phyloP scores from a whole-genome alignment of 2,329 filamentous ascomycete species.

The Claviceps digitariae region DNA sequence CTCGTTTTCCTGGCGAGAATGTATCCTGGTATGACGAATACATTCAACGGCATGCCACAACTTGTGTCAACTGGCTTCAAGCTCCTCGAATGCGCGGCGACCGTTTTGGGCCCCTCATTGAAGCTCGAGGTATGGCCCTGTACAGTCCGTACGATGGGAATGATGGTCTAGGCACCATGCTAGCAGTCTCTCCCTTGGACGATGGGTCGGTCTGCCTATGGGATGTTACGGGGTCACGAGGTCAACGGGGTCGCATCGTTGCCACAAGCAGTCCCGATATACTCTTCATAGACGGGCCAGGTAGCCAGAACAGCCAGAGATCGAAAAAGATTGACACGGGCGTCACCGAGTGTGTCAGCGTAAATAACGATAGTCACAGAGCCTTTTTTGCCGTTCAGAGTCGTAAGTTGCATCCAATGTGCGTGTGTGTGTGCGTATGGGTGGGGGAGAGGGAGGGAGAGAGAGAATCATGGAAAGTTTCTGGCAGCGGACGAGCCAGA shows the following conservation, averaged over 20 bases:
- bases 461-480: background rate
- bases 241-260: slow-evolving; percentile 46
- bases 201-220: slow-evolving; percentile 82
- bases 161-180: slow-evolving; percentile 26
- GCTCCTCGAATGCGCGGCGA: slow-evolving; percentile 35
- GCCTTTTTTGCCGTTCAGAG: slow-evolving; percentile 74
- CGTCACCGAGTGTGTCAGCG: slow-evolving; percentile 69
- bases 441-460: background rate
- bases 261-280: slow-evolving; percentile 53
- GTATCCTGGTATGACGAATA: slow-evolving; percentile 84
- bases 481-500: background rate
- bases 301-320: slow-evolving; percentile 29
- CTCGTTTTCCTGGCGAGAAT: slow-evolving; percentile 55
- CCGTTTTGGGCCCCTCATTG: slow-evolving; percentile 34
- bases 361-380: slow-evolving; percentile 52
- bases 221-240: slow-evolving; percentile 51
- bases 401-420: slow-evolving; percentile 31
- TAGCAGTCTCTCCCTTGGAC: slow-evolving; percentile 65
- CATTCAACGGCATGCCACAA: slow-evolving; percentile 63
- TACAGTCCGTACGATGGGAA: slow-evolving; percentile 41
- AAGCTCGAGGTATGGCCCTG: slow-evolving; percentile 62
- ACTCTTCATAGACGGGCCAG: slow-evolving; percentile 43
- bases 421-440: background rate
- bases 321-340: slow-evolving; percentile 57
- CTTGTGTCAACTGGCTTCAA: slow-evolving; percentile 67